A percentile compares a stretch with the other conserved stretches of the same genome.
Evolutionary conservation across 2,329 filamentous ascomycete genomes (phyloP).

Genomic region (Fusarium graminum): DNA sequence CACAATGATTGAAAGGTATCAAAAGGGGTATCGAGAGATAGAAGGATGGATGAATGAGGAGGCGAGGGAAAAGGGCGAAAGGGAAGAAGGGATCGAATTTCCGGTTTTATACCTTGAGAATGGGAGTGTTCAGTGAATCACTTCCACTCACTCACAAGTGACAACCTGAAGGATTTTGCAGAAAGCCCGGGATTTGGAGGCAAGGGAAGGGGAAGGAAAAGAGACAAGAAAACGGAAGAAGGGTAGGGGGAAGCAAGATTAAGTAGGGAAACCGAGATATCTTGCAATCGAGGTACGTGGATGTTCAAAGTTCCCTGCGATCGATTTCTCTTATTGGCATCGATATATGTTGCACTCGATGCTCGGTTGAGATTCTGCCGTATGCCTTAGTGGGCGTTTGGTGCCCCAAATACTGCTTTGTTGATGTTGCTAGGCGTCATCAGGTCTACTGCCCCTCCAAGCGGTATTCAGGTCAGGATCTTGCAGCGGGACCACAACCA

Average conservation of each 20-base stretch:
- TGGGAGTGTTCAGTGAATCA: conserved; percentile 3
- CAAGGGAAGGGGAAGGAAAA: rapidly evolving
- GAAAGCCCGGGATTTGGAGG: too few species aligned
- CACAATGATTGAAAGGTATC: not conserved
- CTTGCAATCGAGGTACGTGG: not conserved
- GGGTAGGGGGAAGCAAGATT: rapidly evolving
- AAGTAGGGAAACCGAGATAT: not conserved
- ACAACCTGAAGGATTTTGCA: not conserved
- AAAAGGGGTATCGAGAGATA: not conserved
- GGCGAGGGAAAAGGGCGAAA: not conserved
- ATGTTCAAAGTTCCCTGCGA: not conserved
- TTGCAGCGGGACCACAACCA: not conserved
- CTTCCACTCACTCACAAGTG: too few species aligned
- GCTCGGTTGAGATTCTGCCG: not conserved
- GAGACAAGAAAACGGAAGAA: not conserved
- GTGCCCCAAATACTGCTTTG: conserved; percentile 4
- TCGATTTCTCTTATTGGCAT: not conserved
- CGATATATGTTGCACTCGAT: not conserved
- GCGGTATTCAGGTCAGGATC: conserved; percentile 8
- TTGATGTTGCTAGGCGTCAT: conserved; percentile 15
- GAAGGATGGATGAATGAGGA: not conserved
- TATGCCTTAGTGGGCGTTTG: not conserved
- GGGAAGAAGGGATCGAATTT: not conserved
- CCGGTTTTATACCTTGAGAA: not conserved
- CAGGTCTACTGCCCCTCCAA: conserved; percentile 3